Conservation (phyloP, 1,284 basidiomycete genomes). For the Trichosporon sp. region DNA sequence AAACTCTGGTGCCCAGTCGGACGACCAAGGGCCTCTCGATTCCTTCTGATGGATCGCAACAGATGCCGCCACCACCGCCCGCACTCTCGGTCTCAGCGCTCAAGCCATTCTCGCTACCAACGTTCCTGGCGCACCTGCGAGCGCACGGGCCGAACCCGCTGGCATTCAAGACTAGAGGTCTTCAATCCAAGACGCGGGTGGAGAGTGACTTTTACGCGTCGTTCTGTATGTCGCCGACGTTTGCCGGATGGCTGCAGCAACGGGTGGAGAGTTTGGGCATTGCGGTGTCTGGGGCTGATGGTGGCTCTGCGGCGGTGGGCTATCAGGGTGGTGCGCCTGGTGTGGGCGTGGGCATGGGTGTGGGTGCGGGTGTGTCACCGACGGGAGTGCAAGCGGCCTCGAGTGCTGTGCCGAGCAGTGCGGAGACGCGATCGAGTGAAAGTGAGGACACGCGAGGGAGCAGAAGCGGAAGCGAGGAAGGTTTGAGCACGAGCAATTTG, state of each 20-base stretch:
- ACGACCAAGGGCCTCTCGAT: constrained; percentile 1
- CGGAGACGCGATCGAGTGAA: constrained; percentile 75
- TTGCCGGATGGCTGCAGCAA: constrained; percentile 42
- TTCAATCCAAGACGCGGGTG: constrained; percentile 40
- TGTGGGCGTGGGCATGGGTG: no score
- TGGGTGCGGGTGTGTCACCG: not conserved
- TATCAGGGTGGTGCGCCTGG: not conserved
- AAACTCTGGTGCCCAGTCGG: constrained; percentile 66
- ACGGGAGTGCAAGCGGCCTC: not conserved
- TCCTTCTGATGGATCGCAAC: not conserved
- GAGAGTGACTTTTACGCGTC: constrained; percentile 47
- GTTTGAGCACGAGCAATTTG: not conserved
- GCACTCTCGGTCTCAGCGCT: constrained; percentile 38
- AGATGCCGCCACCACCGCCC: constrained; percentile 6
- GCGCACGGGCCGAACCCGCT: constrained; percentile 65
- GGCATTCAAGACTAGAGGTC: constrained; percentile 57
- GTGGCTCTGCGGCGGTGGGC: not conserved
- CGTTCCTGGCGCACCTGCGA: constrained; percentile 78
- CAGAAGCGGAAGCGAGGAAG: constrained; percentile 74
- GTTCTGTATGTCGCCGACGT: constrained; percentile 44
- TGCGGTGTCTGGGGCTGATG: constrained; percentile 22
- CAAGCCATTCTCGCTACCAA: constrained; percentile 69
- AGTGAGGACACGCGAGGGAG: constrained; percentile 95
- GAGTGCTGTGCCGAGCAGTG: not conserved
- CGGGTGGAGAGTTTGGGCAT: constrained; percentile 34